Evolutionary conservation across 768 basidiomycete species (phyloP), one percentile per base, ranked within the genome.

Genomic region (Cytidiella melzeri): DNA sequence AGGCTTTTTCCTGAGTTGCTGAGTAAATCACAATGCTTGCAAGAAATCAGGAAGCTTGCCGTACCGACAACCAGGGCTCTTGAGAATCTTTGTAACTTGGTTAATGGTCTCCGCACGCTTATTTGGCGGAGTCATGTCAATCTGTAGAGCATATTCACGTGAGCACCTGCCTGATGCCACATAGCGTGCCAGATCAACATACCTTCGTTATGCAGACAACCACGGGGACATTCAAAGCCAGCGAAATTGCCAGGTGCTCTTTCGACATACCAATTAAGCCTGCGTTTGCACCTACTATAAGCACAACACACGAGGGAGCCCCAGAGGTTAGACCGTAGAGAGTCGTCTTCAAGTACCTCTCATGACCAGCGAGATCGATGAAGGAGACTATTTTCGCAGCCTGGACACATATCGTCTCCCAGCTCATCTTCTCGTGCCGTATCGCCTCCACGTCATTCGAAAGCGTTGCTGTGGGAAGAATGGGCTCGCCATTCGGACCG

Each of bases 121-220:
- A 54, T 95, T 90, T 10, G 85, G 76, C 4, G 96, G 96, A 0
- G 95, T 97, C 95, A 96, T 97, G 64, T 98, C 96, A 59, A 96
- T 88, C 92, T 86, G 48, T 36, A 6, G 39, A 18, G 5, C 23
- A 3, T 19, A 6, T 6, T 15, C 37, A 39, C 24, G 3, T 23
- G n/a, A 40, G 37, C 19, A 15, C 25, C 13, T 5, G 19, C 45
- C 19, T 3, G 9, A 36, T 18, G 38, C 27, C 11, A 9, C 3
- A 38, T 41, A 23, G n/a, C n/a, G n/a, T n/a, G 11, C 4, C 28
- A 25, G 40, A 18, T 6, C 15, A 15, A 24, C 64, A 41, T 52
- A 87, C 91, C 78, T 98, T 98, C 3, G 95, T 97, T 50, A 98
- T 85, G 64, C 92, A 92, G 39, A 94, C 87, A 9, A 92, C 81